Evolutionary conservation across 345 rosid species (phyloP), one percentile per base, ranked within the genome.

Genomic region (Gossypium longicalyx): DNA sequence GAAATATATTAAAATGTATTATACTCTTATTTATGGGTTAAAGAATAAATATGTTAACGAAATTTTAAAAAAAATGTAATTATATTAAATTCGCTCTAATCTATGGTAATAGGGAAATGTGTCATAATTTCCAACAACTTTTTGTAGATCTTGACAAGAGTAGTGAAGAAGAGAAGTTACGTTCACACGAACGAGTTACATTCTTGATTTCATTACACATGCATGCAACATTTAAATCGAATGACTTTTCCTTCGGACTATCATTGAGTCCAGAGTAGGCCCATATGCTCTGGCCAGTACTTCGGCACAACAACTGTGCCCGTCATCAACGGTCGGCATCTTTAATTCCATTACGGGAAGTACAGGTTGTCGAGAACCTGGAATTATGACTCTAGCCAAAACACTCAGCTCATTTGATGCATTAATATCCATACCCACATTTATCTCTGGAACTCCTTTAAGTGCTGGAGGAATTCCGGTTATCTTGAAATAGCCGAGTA

Each of bases 261-360:
- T 83, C 77, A 82, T 84, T 23, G 92, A 65, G 82, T 85, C 93
- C 3, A 94, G 80, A 64, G 80, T 48, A 29, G 93, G 79, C 23
- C 97, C 93, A 34, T 88, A 87, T 41, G 85, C 74, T 71, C 69
- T 84, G 77, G 78, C 66, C 51, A 94, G 83, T 62, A 92, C 97
- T 70, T 84, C 85, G 2, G 87, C 88, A 51, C 93, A 90, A 97
- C 93, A 92, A 48, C 92, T 93, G 72, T 92, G 97, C 51, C 97
- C 97, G 64, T 88, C 94, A 64, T 92, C 97, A 53, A 92, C 90
- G 1, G 90, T 91, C 0, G 98, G 97, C 98, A 92, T 83, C 84
- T 95, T 85, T 62, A 92, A 92, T 60, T 92, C 97, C 83, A 89
- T 83, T 19, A 89, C 80, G 8, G 97, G 93, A 77, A 81, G 80